Evolutionary conservation across 83 land plant genomes (phyloP).

Genomic region (Larix sibirica): DNA sequence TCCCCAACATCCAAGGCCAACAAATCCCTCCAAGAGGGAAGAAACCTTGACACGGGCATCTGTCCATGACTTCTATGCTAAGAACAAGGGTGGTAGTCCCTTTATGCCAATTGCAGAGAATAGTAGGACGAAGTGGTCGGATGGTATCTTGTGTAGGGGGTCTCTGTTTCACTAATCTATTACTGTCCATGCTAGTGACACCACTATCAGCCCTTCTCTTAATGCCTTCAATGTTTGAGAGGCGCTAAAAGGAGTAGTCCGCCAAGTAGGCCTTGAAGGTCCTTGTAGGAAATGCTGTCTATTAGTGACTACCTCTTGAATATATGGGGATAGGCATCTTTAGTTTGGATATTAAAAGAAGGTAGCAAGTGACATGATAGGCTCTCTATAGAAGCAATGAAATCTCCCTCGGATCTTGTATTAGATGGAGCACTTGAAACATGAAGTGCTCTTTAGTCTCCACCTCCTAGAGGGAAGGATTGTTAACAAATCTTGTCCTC

Average conservation of each 20-base stretch:
- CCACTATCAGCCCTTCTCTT: neutral
- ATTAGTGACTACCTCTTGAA: neutral
- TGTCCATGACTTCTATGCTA: neutral
- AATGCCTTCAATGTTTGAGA: neutral
- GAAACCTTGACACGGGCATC: neutral
- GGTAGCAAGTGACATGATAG: neutral
- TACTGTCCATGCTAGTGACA: neutral
- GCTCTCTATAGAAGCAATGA: neutral
- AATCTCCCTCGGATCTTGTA: neutral
- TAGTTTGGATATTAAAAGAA: neutral
- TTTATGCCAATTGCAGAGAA: too few relatives aligned
- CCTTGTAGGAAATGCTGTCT: too few relatives aligned
- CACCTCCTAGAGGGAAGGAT: neutral
- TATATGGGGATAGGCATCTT: neutral
- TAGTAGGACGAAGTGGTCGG: neutral
- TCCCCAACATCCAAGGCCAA: neutral
- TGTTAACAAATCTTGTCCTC: neutral
- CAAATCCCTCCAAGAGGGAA: too few relatives aligned
- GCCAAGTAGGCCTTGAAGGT: neutral
- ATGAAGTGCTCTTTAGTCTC: neutral
- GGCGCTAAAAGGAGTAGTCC: neutral
- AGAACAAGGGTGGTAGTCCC: neutral
- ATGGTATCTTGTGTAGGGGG: too few relatives aligned
- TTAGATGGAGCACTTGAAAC: neutral
- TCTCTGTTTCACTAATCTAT: neutral